Base-by-base conservation (phyloP, 495 filamentous ascomycete genomes). In the Daldinia loculata region DNA sequence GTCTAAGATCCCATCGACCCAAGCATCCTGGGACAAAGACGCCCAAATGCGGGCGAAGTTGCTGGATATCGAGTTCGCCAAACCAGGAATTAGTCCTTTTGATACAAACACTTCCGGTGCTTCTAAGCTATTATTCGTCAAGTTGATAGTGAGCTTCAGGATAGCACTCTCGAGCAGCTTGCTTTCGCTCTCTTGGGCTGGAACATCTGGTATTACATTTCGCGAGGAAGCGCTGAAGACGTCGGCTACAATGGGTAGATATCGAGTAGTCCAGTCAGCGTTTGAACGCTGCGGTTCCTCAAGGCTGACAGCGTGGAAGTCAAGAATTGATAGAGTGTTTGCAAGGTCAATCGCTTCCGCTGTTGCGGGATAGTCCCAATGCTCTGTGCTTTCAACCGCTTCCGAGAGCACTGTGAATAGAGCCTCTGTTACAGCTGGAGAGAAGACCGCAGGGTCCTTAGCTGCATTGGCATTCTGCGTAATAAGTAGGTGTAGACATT, bases 81-180 rank as follows among this genome's bases (percentile, higher is more conserved):
- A 75, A n/a, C 82, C 80, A 45, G 78, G 80, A 26, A 94, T 78
- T 56, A 92, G 75, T 0, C 83, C 83, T 14, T 84, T 78, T 11
- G 81, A 84, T 8, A 89, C 86, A 75, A 97, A 91, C 27, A 83
- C 73, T 27, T 88, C 84, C 59, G 91, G 93, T 32, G 92, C 86
- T 14, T 81, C 80, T 2, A 86, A 75, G 62, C 91, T 92, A 71
- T 92, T 92, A 80, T 98, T 97, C 15, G 94, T 95, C 15, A 95
- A 81, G 79, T 98, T 98, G 70, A 98, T 83, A 51, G 90, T 86
- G 27, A 98, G 88, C 61, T 92, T 89, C 53, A 97, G 82, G 56
- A 87, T 68, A 14, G 82, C 64, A 41, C 65, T 75, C 48, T 83
- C 80, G 1, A 83, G 71, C 4, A 80, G 73, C 19, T 72, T 77